Evolutionary conservation across 495 filamentous ascomycete genomes (phyloP), one percentile per base, ranked within the genome.

Genomic region (Daldinia concentrica): DNA sequence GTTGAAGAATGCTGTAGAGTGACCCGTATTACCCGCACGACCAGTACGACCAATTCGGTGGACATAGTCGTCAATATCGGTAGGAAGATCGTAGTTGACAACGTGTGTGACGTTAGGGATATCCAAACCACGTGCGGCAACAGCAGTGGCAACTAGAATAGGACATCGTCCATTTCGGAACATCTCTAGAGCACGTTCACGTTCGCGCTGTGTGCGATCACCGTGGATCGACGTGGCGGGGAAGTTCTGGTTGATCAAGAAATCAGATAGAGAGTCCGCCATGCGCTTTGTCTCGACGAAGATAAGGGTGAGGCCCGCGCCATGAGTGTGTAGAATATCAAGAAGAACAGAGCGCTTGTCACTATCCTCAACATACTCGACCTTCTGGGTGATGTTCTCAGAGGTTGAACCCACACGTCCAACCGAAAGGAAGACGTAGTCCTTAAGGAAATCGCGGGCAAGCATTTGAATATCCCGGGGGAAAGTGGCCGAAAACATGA

Each of bases 251-350:
- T 97, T 97, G 84, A 98, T 93, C 56, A 99, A 83, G 87, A 97
- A 99, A 78, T 99, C 95, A 52, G 93, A 98, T 19, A 99, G 86
- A 7, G 94, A 92, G 81, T 99, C 95, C 59, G 96, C 95, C 95
- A 98, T 99, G 74, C 95, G 94, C 90, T 99, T 99, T 61, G 96
- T 98, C 85, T 98, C 96, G 62, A 98, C 95, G 83, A 99, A 99
- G 79, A 98, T 98, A 30, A 99, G 84, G 2, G 95, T 98, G 24
- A 98, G 89, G 73, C 95, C 95, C 68, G 84, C 92, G 64, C 90
- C 94, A 74, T 97, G 93, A 54, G 93, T 98, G 86, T 98, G 95
- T 48, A 99, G 89, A 66, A 99, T 98, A 75, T 99, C 95, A 37
- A 98, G 88, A 45, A 99, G 87, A 64, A 98, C 96, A 52, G 95